A percentile compares a stretch with the other conserved stretches of the same genome.
These are phyloP conservation scores for Trypanosoma scelopori DNA, from an alignment of 208 protist genomes.

Conservation along the genomic window DNA sequence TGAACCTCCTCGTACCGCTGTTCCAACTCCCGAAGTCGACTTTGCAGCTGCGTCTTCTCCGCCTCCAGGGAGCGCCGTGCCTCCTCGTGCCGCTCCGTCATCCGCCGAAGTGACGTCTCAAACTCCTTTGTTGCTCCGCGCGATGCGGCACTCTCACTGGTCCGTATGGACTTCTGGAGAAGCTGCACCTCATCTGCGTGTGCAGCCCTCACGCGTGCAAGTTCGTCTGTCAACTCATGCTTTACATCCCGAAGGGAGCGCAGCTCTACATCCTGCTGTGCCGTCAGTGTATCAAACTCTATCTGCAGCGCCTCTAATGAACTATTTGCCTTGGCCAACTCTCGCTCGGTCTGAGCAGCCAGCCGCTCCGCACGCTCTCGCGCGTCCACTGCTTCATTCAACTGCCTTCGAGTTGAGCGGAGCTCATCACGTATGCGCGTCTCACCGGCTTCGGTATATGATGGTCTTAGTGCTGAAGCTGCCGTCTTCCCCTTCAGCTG, in stretches of 20 bases:
- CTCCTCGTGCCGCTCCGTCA: constrained; percentile 48
- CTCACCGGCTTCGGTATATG: constrained; percentile 5
- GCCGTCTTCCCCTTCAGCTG: constrained; percentile 43
- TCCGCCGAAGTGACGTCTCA: constrained; percentile 27
- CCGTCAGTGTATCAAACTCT: constrained; percentile 29
- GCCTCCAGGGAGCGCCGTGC: constrained; percentile 34
- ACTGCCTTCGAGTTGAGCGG: constrained; percentile 34
- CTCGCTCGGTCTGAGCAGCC: constrained; percentile 44
- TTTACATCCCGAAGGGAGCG: constrained; percentile 51
- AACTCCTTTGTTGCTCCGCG: constrained; percentile 31
- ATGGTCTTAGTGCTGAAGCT: constrained; percentile 18
- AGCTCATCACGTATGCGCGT: constrained; percentile 64
- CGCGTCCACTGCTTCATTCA: constrained; percentile 46
- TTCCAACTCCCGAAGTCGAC: constrained; percentile 35
- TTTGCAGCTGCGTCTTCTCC: constrained; percentile 35
- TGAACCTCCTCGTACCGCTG: constrained; percentile 35
- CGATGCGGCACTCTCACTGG: constrained; percentile 35
- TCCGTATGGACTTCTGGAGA: constrained; percentile 30
- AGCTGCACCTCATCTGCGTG: constrained; percentile 57
- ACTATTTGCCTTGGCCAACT: constrained; percentile 18
- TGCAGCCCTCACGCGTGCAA: constrained; percentile 22
- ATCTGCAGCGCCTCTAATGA: constrained; percentile 37
- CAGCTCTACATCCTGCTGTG: constrained; percentile 40
- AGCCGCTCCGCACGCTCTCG: constrained; percentile 50
- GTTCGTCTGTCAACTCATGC: constrained; percentile 28